These are phyloP conservation scores for Pythium diclinum DNA, from an alignment of 352 stramenopile species.

Conservation along the genomic window DNA sequence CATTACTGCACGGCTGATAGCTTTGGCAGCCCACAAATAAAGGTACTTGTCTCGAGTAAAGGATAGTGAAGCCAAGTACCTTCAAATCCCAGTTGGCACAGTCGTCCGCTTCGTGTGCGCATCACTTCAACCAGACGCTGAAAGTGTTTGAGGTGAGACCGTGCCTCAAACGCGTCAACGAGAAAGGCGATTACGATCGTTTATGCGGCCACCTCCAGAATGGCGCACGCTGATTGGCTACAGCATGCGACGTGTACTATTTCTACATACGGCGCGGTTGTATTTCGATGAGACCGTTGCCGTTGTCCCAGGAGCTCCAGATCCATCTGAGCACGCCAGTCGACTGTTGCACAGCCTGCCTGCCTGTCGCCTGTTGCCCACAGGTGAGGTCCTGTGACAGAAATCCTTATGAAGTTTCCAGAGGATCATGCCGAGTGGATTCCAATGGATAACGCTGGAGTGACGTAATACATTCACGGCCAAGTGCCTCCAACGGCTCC, in stretches of 20 bases:
- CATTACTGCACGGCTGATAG: neutral
- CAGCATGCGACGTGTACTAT: too few species aligned
- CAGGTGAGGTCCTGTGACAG: too few species aligned
- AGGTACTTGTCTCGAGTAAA: slow-evolving; percentile 12
- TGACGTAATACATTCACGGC: neutral
- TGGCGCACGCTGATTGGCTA: neutral
- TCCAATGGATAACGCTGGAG: neutral
- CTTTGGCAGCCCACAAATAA: neutral
- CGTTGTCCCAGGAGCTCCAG: too few species aligned
- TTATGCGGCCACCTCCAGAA: neutral
- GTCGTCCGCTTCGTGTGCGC: too few species aligned
- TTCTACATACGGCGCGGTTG: too few species aligned
- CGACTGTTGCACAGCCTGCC: too few species aligned
- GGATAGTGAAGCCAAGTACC: slow-evolving; percentile 14
- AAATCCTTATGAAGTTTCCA: too few species aligned
- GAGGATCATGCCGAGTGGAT: too few species aligned
- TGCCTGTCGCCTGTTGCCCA: too few species aligned
- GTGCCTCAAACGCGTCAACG: neutral
- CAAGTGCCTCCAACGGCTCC: too few species aligned
- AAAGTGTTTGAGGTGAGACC: neutral
- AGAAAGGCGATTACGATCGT: neutral
- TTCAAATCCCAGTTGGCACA: slow-evolving; percentile 5
- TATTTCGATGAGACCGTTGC: too few species aligned
- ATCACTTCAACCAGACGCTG: neutral
- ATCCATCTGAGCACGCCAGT: too few species aligned